phyloP scores from a whole-genome alignment of 2,329 filamentous ascomycete genomes.

The Acephala macrosclerotiorum region DNA sequence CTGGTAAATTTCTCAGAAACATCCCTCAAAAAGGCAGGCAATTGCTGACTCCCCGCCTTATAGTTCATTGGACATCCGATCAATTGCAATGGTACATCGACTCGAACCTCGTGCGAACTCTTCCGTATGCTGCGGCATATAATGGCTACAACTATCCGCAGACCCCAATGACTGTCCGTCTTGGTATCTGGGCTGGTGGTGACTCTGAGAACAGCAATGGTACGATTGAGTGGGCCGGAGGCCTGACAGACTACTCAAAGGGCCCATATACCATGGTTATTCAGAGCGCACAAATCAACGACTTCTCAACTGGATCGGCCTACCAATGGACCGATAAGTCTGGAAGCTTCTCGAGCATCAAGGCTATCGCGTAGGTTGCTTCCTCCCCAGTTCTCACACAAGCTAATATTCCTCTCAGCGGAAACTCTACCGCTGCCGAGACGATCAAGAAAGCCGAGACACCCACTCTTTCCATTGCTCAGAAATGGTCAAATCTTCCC shows the following conservation, averaged over 20 bases:
- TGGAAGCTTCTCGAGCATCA: conserved; percentile 71
- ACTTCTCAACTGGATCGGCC: conserved; percentile 65
- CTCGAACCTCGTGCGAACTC: conserved; percentile 66
- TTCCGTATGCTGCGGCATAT: conserved; percentile 67
- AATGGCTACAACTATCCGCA: conserved; percentile 73
- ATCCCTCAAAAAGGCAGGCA: too few relatives aligned
- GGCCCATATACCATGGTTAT: conserved; percentile 80
- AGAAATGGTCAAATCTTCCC: conserved; percentile 63
- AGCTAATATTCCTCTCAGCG: conserved; percentile 48
- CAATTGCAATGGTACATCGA: conserved; percentile 75
- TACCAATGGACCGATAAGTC: conserved; percentile 70
- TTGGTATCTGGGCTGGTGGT: conserved; percentile 72
- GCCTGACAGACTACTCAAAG: conserved; percentile 68
- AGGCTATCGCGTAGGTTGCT: conserved; percentile 57
- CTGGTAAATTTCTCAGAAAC: conserved; percentile 39
- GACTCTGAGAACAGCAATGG: conserved; percentile 61
- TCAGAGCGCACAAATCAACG: conserved; percentile 63
- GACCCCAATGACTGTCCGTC: conserved; percentile 74
- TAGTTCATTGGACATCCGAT: conserved; percentile 71
- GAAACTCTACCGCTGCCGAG: conserved; percentile 63
- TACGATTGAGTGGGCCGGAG: conserved; percentile 75
- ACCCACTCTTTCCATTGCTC: conserved; percentile 50
- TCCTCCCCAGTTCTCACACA: background rate
- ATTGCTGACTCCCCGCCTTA: too few relatives aligned
- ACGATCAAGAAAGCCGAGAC: conserved; percentile 47